Evolutionary conservation across 78 protist species (phyloP), one percentile per base, ranked within the genome.

Genomic region (Dictyostelium capitatum): DNA sequence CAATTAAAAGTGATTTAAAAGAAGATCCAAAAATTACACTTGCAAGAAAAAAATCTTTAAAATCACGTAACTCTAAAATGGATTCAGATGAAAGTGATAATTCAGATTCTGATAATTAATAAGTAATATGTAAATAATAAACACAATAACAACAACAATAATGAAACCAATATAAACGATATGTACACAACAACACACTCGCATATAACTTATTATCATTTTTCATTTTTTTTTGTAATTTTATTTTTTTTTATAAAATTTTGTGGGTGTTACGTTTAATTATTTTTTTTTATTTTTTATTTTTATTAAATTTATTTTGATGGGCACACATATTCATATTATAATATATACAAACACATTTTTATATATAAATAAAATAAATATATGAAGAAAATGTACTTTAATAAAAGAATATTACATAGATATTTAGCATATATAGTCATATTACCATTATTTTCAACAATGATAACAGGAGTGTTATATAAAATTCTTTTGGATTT

Each of bases 1-100:
- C 93, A 1, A 80, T 94, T 23, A 72, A 83, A 47, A 80, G 83
- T 14, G 93, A 94, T 32, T 28, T 94, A 30, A 59, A 77, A 17
- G 77, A 72, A 48, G 79, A 94, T 62, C 96, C 96, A 15, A 78
- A 48, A 77, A 23, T 78, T 19, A 62, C 85, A n/a, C 15, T 19
- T 37, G 54, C 79, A 54, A 84, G 56, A 41, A 72, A 54, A n/a
- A 84, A 72, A 57, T 25, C 65, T 28, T 25, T 37, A 37, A 43
- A 53, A 8, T 53, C 81, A 72, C 48, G 53, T 43, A 41, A 70
- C 20, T 64, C 72, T n/a, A 28, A 65, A 4, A 4, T 15, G 2
- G 79, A 72, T 46, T 72, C 79, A 2, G 79, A 72, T 20, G 79
- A 72, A 46, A 43, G 54, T 41, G 79, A 72, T 43, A 28, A 72